Evolutionary conservation across 805 yeast genomes (phyloP).

Genomic region (Cyberlindnera amylophila): DNA sequence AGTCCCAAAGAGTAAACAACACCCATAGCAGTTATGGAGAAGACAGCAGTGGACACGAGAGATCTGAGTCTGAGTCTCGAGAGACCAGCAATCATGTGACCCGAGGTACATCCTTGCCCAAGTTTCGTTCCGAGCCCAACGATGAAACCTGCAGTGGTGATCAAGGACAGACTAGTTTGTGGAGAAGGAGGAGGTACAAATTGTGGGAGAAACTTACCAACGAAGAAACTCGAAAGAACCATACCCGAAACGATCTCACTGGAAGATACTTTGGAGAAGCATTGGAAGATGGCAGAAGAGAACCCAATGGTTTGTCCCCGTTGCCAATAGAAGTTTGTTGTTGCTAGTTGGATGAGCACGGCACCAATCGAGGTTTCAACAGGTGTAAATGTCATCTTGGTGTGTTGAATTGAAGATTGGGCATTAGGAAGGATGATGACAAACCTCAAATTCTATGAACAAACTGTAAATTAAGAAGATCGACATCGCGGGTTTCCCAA

Average conservation of each 20-base stretch:
- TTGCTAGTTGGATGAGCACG: conserved; percentile 40
- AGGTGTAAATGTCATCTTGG: conserved; percentile 36
- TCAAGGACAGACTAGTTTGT: conserved; percentile 1
- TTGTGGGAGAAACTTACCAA: conserved; percentile 25
- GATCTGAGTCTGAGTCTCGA: conserved; percentile 43
- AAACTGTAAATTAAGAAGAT: too few relatives aligned
- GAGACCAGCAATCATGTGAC: conserved; percentile 51
- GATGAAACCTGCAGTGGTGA: conserved; percentile 34
- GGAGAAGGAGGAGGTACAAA: conserved; percentile 26
- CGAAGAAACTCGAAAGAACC: conserved; percentile 27
- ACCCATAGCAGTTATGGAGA: conserved; percentile 34
- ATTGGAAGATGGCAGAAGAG: conserved; percentile 38
- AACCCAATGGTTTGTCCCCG: conserved; percentile 45
- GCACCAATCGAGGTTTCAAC: conserved; percentile 44
- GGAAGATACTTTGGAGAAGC: conserved; percentile 26
- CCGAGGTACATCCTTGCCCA: conserved; percentile 53
- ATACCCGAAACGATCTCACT: conserved; percentile 36
- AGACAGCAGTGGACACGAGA: conserved; percentile 40
- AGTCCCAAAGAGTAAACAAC: conserved; percentile 6
- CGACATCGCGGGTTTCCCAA: too few relatives aligned
- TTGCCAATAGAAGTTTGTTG: conserved; percentile 37
- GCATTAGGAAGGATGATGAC: neutral
- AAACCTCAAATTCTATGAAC: too few relatives aligned
- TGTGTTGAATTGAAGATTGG: neutral
- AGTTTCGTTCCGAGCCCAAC: conserved; percentile 46